Conservation (phyloP, 306 rosid species). For the Clitoria ternatea region DNA sequence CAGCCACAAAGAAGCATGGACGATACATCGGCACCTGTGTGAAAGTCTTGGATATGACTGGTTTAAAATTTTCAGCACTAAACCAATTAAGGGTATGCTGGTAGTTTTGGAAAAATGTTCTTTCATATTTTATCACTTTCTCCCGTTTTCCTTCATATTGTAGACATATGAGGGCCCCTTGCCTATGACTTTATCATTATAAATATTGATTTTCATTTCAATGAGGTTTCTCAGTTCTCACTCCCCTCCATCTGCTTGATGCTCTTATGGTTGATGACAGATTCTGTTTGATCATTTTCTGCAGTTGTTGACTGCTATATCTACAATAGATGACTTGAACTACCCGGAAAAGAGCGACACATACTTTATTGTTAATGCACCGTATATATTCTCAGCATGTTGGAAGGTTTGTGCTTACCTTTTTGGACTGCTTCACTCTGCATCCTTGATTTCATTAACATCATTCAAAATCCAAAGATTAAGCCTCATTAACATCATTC, state of each 20-base stretch:
- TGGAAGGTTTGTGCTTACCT: constrained; percentile 76
- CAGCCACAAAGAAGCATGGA: constrained; percentile 64
- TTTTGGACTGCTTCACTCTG: background rate
- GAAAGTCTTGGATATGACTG: constrained; percentile 94
- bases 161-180: background rate
- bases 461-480: constrained; percentile 9
- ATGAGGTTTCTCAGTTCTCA: background rate
- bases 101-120: background rate
- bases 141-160: background rate
- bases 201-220: background rate
- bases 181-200: background rate
- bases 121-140: background rate
- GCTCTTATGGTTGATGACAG: constrained; percentile 24
- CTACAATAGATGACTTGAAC: constrained; percentile 93
- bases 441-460: background rate
- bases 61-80: constrained; percentile 80
- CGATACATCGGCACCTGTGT: constrained; percentile 74
- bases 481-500: background rate
- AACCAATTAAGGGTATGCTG: constrained; percentile 75
- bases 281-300: constrained; percentile 21
- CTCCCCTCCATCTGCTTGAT: background rate
- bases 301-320: constrained; percentile 86
- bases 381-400: constrained; percentile 92
- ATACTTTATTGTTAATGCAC: constrained; percentile 80
- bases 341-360: constrained; percentile 97